These are phyloP conservation scores for Neoascochyta sp. DNA, from an alignment of 2,329 filamentous ascomycete genomes.

Conservation along the genomic window DNA sequence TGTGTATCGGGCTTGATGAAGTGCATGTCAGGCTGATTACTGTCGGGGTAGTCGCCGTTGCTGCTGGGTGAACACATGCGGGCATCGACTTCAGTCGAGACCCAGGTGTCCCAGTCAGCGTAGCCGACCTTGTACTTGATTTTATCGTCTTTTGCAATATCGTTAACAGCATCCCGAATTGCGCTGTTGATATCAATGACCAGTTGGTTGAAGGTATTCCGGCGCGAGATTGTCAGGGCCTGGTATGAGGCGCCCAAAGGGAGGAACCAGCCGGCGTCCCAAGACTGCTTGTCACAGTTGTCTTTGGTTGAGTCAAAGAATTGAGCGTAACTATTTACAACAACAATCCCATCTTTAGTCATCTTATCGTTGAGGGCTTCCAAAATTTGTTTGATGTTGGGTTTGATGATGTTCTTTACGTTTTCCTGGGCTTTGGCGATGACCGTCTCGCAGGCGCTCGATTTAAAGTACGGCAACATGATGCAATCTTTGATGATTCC, in stretches of 20 bases:
- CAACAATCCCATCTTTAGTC: slow-evolving; percentile 3
- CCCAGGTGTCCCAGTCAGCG: slow-evolving; percentile 4
- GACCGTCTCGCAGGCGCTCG: slow-evolving; percentile 2
- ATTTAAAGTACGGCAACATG: slow-evolving; percentile 4
- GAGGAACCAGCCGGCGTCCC: slow-evolving; percentile 2
- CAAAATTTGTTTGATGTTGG: slow-evolving; percentile 3
- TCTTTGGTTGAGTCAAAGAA: slow-evolving; percentile 1
- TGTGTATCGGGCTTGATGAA: slow-evolving; percentile 7
- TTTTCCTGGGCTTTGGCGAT: slow-evolving; percentile 5
- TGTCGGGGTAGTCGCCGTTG: slow-evolving; percentile 4
- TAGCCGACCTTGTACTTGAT: slow-evolving; percentile 6
- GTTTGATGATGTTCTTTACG: slow-evolving; percentile 1
- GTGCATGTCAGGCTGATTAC: slow-evolving; percentile 3
- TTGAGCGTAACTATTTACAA: slow-evolving; percentile 3
- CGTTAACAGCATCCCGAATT: slow-evolving; percentile 1
- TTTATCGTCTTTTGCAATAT: slow-evolving; percentile 1
- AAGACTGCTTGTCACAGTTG: slow-evolving; percentile 4
- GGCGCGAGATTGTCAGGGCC: slow-evolving; percentile 2
- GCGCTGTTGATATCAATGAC: slow-evolving; percentile 3
- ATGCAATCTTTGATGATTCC: slow-evolving; percentile 3
- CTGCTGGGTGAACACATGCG: slow-evolving; percentile 5
- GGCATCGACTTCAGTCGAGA: slow-evolving; percentile 1
- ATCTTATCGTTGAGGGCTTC: slow-evolving; percentile 5
- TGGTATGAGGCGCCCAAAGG: slow-evolving; percentile 2
- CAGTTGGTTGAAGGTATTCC: slow-evolving; percentile 4